Percentiles rank a stretch among this genome's conserved stretches.
These are phyloP conservation scores for Aureobasidium zeae DNA, from an alignment of 2,329 filamentous ascomycete genomes.

Conservation along the genomic window DNA sequence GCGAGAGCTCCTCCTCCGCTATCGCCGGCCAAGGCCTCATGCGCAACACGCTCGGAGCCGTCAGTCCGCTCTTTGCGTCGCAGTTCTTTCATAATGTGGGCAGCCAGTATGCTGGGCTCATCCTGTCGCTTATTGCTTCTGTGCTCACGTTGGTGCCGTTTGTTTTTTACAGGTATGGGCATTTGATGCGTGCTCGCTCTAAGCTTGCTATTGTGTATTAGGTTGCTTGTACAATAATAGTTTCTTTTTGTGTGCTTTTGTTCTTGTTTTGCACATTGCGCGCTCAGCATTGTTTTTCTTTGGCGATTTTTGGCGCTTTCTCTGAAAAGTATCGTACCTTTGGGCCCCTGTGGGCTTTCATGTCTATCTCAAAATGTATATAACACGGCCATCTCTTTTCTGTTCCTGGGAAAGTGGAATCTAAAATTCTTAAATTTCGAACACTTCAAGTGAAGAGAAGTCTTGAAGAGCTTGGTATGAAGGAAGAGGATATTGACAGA, in stretches of 20 bases:
- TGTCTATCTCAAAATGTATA: too few relatives aligned
- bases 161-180: conserved; percentile 37
- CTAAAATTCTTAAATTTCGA: too few relatives aligned
- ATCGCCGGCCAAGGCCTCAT: conserved; percentile 45
- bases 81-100: conserved; percentile 47
- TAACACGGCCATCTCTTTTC: too few relatives aligned
- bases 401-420: too few relatives aligned
- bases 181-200: conserved; percentile 31
- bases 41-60: conserved; percentile 45
- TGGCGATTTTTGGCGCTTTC: too few relatives aligned
- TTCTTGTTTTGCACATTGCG: conserved; percentile 8
- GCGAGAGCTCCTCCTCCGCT: conserved; percentile 35
- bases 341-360: too few relatives aligned
- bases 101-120: conserved; percentile 43
- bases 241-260: too few relatives aligned
- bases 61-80: conserved; percentile 43
- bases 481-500: conserved; percentile 51
- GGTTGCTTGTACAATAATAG: too few relatives aligned
- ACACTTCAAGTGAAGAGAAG: conserved; percentile 45
- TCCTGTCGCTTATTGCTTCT: conserved; percentile 40
- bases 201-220: conserved; percentile 28
- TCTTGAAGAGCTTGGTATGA: conserved; percentile 49
- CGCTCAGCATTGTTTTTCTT: conserved; percentile 3
- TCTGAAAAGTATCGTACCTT: too few relatives aligned
- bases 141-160: conserved; percentile 36